A percentile compares a stretch with the other conserved stretches of the same genome.
Conservation (phyloP, 768 basidiomycete species). For the Amanita exitialis region DNA sequence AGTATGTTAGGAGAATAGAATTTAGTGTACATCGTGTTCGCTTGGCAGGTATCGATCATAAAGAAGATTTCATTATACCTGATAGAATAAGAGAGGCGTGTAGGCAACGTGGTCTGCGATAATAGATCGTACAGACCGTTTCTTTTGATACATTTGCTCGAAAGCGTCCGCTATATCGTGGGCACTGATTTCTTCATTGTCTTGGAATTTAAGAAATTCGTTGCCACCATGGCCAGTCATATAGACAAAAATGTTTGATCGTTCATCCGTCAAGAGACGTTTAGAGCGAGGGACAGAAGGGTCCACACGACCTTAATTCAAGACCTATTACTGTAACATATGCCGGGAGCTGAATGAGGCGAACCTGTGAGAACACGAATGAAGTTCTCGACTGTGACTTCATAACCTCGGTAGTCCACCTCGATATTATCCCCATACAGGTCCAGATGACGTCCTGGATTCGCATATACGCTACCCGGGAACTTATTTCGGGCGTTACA, state of each 20-base stretch:
- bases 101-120: background rate
- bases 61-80: slow-evolving; percentile 95
- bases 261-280: slow-evolving; percentile 81
- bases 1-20: slow-evolving; percentile 91
- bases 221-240: slow-evolving; percentile 99
- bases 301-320: slow-evolving; percentile 62
- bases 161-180: slow-evolving; percentile 98
- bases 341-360: slow-evolving; percentile 10
- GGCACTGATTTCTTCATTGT: slow-evolving; percentile 95
- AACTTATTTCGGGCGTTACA: slow-evolving; percentile 91
- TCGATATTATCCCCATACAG: slow-evolving; percentile 96
- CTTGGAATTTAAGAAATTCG: slow-evolving; percentile 98
- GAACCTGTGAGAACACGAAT: slow-evolving; percentile 84
- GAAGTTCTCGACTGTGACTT: slow-evolving; percentile 96
- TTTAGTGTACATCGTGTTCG: slow-evolving; percentile 90
- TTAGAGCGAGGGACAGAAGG: slow-evolving; percentile 85
- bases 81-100: background rate
- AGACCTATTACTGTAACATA: background rate
- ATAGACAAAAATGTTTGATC: slow-evolving; percentile 92
- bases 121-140: slow-evolving; percentile 39
- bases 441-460: slow-evolving; percentile 70
- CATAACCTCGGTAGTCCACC: slow-evolving; percentile 96
- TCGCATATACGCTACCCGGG: slow-evolving; percentile 89
- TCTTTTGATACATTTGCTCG: slow-evolving; percentile 98
- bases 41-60: slow-evolving; percentile 98